Conservation (phyloP, 106 monocot species). For the Chionographis japonica region DNA sequence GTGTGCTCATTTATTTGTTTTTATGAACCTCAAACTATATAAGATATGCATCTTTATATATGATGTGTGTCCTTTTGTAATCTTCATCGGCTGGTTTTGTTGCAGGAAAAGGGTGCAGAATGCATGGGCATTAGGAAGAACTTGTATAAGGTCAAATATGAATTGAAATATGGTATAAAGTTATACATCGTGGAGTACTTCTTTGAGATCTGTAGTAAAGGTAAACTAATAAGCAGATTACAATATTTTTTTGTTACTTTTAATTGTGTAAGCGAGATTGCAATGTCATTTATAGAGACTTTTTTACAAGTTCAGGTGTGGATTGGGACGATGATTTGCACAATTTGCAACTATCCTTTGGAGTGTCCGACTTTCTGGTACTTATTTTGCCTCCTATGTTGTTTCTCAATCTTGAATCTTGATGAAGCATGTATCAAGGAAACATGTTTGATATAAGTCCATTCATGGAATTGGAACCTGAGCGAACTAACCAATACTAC, state of each 20-base stretch:
- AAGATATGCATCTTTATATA: background rate
- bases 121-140: slow-evolving; percentile 36
- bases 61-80: background rate
- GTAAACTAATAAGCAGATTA: slow-evolving; percentile 20
- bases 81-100: slow-evolving; percentile 7
- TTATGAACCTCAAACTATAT: background rate
- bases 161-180: slow-evolving; percentile 70
- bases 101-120: slow-evolving; percentile 90
- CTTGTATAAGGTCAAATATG: slow-evolving; percentile 66
- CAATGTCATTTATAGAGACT: background rate
- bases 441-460: too few species aligned
- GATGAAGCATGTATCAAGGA: too few species aligned
- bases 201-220: slow-evolving; percentile 43
- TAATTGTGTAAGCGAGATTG: background rate
- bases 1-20: background rate
- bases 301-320: slow-evolving; percentile 29
- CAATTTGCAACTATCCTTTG: slow-evolving; percentile 77
- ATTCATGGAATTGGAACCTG: too few species aligned
- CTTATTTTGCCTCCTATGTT: background rate
- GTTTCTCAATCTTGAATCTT: background rate
- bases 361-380: slow-evolving; percentile 93
- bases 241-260: slow-evolving; percentile 10
- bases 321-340: slow-evolving; percentile 72
- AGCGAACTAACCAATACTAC: too few species aligned
- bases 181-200: slow-evolving; percentile 81